phyloP scores from a whole-genome alignment of 1,139 yeast genomes.

The Nakaseomyces nivariensis region DNA sequence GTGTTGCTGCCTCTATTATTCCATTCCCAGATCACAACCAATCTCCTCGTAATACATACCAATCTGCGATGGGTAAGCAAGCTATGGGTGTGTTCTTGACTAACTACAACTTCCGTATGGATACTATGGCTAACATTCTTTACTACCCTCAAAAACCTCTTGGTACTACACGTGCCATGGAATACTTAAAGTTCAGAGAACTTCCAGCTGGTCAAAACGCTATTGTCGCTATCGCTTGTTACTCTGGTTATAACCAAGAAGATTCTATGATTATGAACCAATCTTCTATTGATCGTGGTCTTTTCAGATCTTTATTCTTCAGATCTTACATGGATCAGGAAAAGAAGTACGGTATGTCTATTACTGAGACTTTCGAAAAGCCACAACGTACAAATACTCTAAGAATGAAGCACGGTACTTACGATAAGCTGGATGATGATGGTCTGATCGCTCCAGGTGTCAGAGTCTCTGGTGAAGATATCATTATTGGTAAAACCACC shows the following conservation, averaged over 20 bases:
- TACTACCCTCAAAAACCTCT: conserved; percentile 98
- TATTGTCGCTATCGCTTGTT: conserved; percentile 94
- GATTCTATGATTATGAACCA: conserved; percentile 99
- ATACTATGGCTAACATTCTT: conserved; percentile 95
- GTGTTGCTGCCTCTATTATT: conserved; percentile 96
- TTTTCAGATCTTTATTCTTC: conserved; percentile 89
- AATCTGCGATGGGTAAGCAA: conserved; percentile 99
- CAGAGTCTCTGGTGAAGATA: conserved; percentile 97
- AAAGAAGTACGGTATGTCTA: conserved; percentile 96
- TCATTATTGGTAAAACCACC: conserved; percentile 95
- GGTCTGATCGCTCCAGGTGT: conserved; percentile 98
- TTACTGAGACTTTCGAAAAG: conserved; percentile 90
- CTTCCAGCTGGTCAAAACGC: conserved; percentile 99
- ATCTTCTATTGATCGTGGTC: conserved; percentile 91
- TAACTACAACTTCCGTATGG: conserved; percentile 95
- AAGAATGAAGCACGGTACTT: conserved; percentile 94
- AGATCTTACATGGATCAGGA: conserved; percentile 98
- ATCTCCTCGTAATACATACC: conserved; percentile 98
- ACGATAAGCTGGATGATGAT: conserved; percentile 95
- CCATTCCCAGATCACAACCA: conserved; percentile 99
- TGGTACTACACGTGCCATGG: conserved; percentile 99
- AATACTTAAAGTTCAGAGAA: conserved; percentile 91
- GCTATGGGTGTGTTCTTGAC: conserved; percentile 99
- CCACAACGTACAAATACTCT: conserved; percentile 91
- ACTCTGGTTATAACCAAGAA: conserved; percentile 98